Conservation (phyloP, 306 rosid genomes). For the Betula pendula region DNA sequence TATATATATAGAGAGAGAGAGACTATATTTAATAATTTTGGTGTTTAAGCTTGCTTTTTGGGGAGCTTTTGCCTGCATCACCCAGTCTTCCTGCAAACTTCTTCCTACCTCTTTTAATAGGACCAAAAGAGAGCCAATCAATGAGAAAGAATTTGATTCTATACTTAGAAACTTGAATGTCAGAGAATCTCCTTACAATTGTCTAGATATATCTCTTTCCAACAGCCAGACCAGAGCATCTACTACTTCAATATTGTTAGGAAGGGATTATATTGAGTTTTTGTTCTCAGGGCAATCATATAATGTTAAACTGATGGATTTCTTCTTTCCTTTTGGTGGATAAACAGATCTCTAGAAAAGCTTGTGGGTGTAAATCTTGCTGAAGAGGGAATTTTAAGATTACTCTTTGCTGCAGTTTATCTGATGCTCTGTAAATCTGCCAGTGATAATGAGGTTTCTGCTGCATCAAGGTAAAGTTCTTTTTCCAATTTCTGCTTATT, state of each 20-base stretch:
- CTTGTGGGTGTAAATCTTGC: slow-evolving; percentile 84
- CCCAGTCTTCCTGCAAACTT: neutral
- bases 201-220: neutral
- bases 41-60: neutral
- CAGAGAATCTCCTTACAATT: neutral
- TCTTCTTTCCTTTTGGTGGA: slow-evolving; percentile 51
- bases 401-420: slow-evolving; percentile 83
- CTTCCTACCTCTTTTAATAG: neutral
- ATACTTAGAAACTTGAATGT: neutral
- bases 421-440: slow-evolving; percentile 73
- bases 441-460: slow-evolving; percentile 80
- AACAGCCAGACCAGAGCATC: neutral
- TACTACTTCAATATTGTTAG: slow-evolving; percentile 12
- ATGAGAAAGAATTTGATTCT: neutral
- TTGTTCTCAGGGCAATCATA: slow-evolving; percentile 11
- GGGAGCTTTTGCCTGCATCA: neutral
- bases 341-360: slow-evolving; percentile 91
- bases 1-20: too few species aligned
- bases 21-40: neutral
- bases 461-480: slow-evolving; percentile 78
- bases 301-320: slow-evolving; percentile 41
- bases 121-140: neutral
- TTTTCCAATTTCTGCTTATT: slow-evolving; percentile 19
- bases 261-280: slow-evolving; percentile 21
- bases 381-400: slow-evolving; percentile 85